Evolutionary conservation across 345 rosid genomes (phyloP), one percentile per base, ranked within the genome.

Genomic region (Moringa oleifera): DNA sequence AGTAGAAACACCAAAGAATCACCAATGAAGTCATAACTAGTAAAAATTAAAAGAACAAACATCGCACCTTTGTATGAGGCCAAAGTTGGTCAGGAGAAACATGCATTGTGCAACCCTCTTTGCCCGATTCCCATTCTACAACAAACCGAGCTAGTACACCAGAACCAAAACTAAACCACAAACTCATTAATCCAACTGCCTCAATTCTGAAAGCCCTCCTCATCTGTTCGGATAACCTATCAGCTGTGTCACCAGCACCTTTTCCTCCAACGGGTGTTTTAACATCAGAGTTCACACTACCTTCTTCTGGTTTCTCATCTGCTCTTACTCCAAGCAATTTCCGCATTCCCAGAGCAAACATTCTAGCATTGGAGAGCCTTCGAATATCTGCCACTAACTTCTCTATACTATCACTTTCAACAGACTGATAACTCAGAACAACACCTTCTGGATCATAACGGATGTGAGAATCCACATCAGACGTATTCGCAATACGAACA

Each of bases 81-180:
- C 99, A 95, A 64, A 82, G 93, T 77, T 91, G 97, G 62, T 95
- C 98, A 11, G 99, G 99, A 65, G 98, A 89, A 77, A 95, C 99
- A 75, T 89, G 99, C 98, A 91, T 89, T 45, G 99, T 95, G 79
- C 99, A 95, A 69, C 95, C 98, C 69, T 95, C 94, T 78, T 83
- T 95, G 71, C 89, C 91, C 13, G 95, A 79, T 77, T 91, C 98
- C 99, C 99, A 95, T 74, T 95, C 98, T 55, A 95, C 98, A 76
- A 91, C 96, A 79, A 95, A 91, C 53, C 97, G 95, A 24, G 96
- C 99, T 23, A 91, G 83, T 59, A 84, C 79, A 23, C 87, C 89
- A 36, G 98, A 79, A 53, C 98, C 97, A 75, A 95, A 95, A 77
- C 95, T 84, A 75, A 95, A 95, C 98, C 98, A 95, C 70, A 95